Percentiles rank a stretch among this genome's conserved stretches.
phyloP scores from a whole-genome alignment of 2,329 filamentous ascomycete genomes.

The Cladophialophora exuberans region DNA sequence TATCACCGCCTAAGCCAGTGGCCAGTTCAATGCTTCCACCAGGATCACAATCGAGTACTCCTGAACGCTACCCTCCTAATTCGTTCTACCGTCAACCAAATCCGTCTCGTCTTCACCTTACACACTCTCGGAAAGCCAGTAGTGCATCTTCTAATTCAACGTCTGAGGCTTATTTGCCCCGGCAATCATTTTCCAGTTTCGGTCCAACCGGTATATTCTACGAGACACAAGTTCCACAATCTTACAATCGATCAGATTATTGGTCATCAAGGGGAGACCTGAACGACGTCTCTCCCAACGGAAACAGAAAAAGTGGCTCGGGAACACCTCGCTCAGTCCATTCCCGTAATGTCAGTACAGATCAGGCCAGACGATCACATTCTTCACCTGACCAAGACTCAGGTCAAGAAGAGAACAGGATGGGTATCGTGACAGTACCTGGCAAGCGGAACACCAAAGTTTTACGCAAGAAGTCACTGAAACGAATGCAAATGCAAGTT shows the following conservation, averaged over 20 bases:
- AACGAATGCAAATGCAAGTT: neutral
- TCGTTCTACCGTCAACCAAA: slow-evolving; percentile 20
- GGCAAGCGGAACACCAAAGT: slow-evolving; percentile 25
- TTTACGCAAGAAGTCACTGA: slow-evolving; percentile 26
- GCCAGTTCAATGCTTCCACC: neutral
- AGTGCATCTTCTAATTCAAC: neutral
- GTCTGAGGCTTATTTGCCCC: neutral
- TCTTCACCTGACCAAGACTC: neutral
- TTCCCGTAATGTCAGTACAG: neutral
- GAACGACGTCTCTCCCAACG: slow-evolving; percentile 4
- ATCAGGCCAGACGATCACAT: neutral
- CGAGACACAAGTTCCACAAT: slow-evolving; percentile 19
- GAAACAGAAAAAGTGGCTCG: neutral
- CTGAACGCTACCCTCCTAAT: neutral
- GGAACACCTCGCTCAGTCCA: neutral
- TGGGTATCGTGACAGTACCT: slow-evolving; percentile 27
- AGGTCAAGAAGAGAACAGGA: slow-evolving; percentile 12
- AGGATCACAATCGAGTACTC: neutral
- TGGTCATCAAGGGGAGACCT: slow-evolving; percentile 18
- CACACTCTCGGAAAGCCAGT: slow-evolving; percentile 9
- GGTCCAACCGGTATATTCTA: slow-evolving; percentile 23
- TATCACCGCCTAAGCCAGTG: slow-evolving; percentile 6
- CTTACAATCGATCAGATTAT: slow-evolving; percentile 4
- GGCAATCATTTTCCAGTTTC: slow-evolving; percentile 18
- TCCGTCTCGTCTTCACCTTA: slow-evolving; percentile 14